phyloP scores from a whole-genome alignment of 2,329 filamentous ascomycete species.

The Scedosporium aurantiacum region DNA sequence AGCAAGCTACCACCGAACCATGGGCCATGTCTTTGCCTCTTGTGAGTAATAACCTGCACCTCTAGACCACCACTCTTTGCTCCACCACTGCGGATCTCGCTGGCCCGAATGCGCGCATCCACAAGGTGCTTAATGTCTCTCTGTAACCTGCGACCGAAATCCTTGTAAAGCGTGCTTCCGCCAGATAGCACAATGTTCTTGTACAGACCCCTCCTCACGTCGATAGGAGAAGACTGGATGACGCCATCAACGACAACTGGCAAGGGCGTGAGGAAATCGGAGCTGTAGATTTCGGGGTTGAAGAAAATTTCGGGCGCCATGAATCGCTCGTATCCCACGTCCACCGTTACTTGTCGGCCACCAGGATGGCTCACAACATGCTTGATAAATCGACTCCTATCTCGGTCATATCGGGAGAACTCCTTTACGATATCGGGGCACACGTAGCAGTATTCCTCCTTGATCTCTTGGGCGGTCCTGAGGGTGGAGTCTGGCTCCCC shows the following conservation, averaged over 20 bases:
- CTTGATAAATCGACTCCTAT: conserved; percentile 82
- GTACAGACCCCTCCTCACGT: conserved; percentile 92
- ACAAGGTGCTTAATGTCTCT: conserved; percentile 95
- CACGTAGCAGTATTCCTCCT: conserved; percentile 98
- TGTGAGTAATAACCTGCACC: conserved; percentile 94
- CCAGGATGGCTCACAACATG: conserved; percentile 80
- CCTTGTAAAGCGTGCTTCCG: conserved; percentile 95
- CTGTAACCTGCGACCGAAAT: conserved; percentile 92
- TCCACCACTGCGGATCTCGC: conserved; percentile 82
- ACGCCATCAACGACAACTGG: conserved; percentile 91
- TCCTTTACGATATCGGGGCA: conserved; percentile 99
- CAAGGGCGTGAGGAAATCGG: conserved; percentile 91
- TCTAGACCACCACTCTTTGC: conserved; percentile 90
- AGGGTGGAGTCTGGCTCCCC: conserved; percentile 93
- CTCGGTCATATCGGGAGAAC: conserved; percentile 86
- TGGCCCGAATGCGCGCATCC: conserved; percentile 83
- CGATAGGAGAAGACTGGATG: conserved; percentile 95
- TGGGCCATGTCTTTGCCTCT: conserved; percentile 90
- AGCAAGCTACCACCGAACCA: conserved; percentile 98
- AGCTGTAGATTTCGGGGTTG: conserved; percentile 99
- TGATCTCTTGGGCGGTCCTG: conserved; percentile 96
- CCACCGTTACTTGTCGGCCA: conserved; percentile 73
- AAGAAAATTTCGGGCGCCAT: conserved; percentile 98
- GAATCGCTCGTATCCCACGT: conserved; percentile 96
- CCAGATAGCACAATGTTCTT: conserved; percentile 99